Evolutionary conservation across 768 basidiomycete species (phyloP), one percentile per base, ranked within the genome.

Genomic region (Gymnopilus junonius): DNA sequence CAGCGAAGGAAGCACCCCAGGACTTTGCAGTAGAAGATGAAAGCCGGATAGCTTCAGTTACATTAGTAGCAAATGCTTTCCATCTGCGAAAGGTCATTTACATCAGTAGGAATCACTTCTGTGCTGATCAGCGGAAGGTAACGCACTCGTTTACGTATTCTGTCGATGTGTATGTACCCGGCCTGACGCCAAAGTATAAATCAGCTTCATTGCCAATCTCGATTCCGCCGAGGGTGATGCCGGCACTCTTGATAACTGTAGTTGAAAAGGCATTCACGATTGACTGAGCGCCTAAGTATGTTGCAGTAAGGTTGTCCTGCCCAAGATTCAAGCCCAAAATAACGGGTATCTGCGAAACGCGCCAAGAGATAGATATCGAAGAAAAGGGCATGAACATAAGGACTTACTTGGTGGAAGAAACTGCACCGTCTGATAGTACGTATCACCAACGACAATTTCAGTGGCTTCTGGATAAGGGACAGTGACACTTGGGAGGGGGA

Each of bases 281-380:
- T 0, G 85, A 79, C 58, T 75, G 73, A 0, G 85, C 81, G 66
- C 81, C 81, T 8, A 84, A 75, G 61, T 79, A 80, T 0, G 77
- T 80, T 5, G 83, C 78, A 62, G 84, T 86, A 55, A 86, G 29
- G 65, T 86, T 87, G 46, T 77, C 72, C 59, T 75, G 70, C 6
- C 87, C 87, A n/a, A 90, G 74, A 71, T 91, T 90, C 46, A 90
- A 76, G n/a, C 88, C 89, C 87, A 86, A 91, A 12, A 79, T 84
- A 63, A 90, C 85, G 53, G 80, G 83, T 7, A 87, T 88, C n/a
- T n/a, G n/a, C n/a, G n/a, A n/a, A n/a, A 29, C 82, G 87, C 87
- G 65, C 6, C 15, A 55, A 35, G 43, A 25, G 34, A 50, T 48
- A 29, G 43, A 55, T 32, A 39, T 37, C 17, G 35, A 25, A 29